phyloP scores from a whole-genome alignment of 495 filamentous ascomycete species.

The Penicillium manginii region DNA sequence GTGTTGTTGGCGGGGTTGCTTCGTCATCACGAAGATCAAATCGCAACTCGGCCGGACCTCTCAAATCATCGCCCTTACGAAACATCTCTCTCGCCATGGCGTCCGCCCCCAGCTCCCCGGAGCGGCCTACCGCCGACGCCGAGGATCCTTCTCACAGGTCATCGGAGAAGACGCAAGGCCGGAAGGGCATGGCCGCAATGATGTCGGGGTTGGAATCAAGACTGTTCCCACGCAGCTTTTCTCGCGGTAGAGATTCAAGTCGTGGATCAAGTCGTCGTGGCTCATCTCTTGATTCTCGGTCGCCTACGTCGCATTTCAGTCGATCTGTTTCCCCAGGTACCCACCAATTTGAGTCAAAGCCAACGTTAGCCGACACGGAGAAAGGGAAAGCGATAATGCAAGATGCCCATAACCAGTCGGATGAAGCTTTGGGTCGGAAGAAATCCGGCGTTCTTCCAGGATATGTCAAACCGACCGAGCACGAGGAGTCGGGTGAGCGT shows the following conservation, averaged over 20 bases:
- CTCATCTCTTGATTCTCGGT: constrained; percentile 61
- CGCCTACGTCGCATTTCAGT: constrained; percentile 46
- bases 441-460: constrained; percentile 58
- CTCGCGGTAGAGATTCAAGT: constrained; percentile 44
- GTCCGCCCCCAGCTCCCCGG: constrained; percentile 30
- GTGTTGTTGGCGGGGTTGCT: constrained; percentile 38
- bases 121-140: constrained; percentile 17
- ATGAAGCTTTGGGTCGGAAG: constrained; percentile 59
- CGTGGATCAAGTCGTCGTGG: constrained; percentile 53
- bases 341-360: constrained; percentile 44
- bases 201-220: constrained; percentile 45
- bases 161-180: constrained; percentile 30
- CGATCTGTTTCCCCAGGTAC: constrained; percentile 63
- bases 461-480: constrained; percentile 41
- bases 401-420: constrained; percentile 65
- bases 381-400: constrained; percentile 59
- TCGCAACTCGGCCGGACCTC: constrained; percentile 26
- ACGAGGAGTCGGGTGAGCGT: constrained; percentile 54
- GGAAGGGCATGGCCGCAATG: constrained; percentile 41
- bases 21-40: constrained; percentile 16
- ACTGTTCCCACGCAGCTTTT: constrained; percentile 40
- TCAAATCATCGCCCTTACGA: constrained; percentile 32
- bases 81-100: constrained; percentile 27
- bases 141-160: constrained; percentile 24
- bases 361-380: constrained; percentile 35